Percentiles rank a stretch among this genome's conserved stretches.
phyloP scores from a whole-genome alignment of 2,329 filamentous ascomycete genomes.

The Aureobasidium sp. region DNA sequence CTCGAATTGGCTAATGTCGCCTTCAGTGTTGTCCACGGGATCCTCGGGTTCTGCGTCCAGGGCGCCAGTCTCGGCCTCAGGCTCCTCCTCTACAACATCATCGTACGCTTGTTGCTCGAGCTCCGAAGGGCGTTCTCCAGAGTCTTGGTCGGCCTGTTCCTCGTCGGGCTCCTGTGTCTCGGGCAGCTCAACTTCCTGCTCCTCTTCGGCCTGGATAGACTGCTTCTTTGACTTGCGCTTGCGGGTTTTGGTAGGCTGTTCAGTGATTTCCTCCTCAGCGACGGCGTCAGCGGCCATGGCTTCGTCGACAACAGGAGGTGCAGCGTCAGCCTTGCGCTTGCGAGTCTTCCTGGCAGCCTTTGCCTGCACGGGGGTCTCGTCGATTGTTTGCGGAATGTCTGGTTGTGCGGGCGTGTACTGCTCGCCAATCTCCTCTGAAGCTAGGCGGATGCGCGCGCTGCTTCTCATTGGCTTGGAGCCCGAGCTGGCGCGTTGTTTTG shows the following conservation, averaged over 20 bases:
- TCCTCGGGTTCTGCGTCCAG: slow-evolving; percentile 3
- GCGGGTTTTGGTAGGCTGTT: neutral
- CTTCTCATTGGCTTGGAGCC: slow-evolving; percentile 4
- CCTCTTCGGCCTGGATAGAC: neutral
- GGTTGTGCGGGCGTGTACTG: neutral
- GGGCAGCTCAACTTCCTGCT: slow-evolving; percentile 11
- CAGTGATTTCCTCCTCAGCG: neutral
- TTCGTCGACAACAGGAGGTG: neutral
- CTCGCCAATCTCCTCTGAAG: neutral
- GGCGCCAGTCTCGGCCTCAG: slow-evolving; percentile 10
- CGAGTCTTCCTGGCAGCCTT: slow-evolving; percentile 2
- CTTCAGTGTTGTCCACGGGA: neutral
- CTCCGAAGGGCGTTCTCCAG: neutral
- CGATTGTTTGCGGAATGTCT: slow-evolving; percentile 7
- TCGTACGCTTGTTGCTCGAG: neutral
- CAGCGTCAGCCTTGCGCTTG: neutral
- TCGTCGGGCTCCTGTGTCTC: slow-evolving; percentile 12
- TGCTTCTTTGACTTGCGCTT: slow-evolving; percentile 9
- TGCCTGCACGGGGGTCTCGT: slow-evolving; percentile 4
- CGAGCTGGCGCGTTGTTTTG: slow-evolving; percentile 9
- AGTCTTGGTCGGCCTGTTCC: neutral
- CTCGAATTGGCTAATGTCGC: slow-evolving; percentile 7
- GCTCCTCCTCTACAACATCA: slow-evolving; percentile 2
- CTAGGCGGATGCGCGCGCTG: slow-evolving; percentile 6
- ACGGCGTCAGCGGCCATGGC: neutral